Base-by-base conservation (phyloP, 345 rosid genomes). In the Toxicodendron radicans region DNA sequence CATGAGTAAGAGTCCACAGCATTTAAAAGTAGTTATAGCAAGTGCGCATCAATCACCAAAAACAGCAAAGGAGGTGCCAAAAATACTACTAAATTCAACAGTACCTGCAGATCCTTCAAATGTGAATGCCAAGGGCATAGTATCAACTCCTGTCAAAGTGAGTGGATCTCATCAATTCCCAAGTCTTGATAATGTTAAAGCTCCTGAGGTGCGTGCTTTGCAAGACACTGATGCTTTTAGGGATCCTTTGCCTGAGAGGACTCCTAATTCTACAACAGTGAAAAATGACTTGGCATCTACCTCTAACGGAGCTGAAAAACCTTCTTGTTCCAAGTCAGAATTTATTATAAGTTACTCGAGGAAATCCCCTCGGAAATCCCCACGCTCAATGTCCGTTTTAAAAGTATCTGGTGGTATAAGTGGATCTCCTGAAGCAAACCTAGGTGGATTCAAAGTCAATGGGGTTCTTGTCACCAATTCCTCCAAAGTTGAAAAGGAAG, bases 1-100 rank as follows among this genome's bases (percentile, higher is more conserved):
- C 58, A 80, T 41, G 60, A 73, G 80, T 46, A 83, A 60, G 65
- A 90, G 88, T 71, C 96, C 94, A 62, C 76, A 67, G 72, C 81
- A 58, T 80, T 74, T 77, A 57, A 85, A 83, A 78, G 73, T 69
- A 10, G 82, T 75, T 58, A 81, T 79, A 61, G 59, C 62, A 32
- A 71, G 66, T 75, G 74, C 84, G 16, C 62, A 35, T 70, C 81
- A 73, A 60, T 73, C 71, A 52, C 79, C 85, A 9, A 82, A 80
- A 66, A 59, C 78, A 16, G 73, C 68, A 27, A 79, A 23, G 63
- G 78, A 83, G 71, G 70, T 68, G 43, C 75, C 71, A 11, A 74
- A 57, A 57, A 38, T 76, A 60, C 68, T 61, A 8, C 48, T 65
- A 68, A 66, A 72, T 64, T 35, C 68, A 61, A 70, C 74, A 24